A percentile compares a stretch with the other conserved stretches of the same genome.
Evolutionary conservation across 1,284 basidiomycete species (phyloP).

Genomic region (Irpex lacteus): DNA sequence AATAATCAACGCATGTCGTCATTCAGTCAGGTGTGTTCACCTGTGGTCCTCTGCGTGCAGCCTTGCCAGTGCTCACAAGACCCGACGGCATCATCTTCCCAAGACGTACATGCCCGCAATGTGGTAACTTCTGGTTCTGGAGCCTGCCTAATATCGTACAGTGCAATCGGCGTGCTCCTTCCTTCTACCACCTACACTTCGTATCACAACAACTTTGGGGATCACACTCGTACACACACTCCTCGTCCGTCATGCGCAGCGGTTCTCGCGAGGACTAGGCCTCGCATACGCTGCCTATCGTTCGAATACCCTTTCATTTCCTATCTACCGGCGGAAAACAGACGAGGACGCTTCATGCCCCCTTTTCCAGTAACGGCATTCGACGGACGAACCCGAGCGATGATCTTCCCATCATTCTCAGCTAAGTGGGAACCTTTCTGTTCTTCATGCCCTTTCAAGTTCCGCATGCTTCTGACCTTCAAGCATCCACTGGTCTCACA

Average conservation of each 20-base stretch:
- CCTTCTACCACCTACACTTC: background rate
- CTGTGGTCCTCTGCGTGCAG: background rate
- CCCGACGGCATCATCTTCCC: background rate
- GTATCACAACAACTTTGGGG: background rate
- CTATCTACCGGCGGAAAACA: background rate
- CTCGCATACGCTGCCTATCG: background rate
- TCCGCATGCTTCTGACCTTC: background rate
- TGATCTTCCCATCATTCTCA: constrained; percentile 1
- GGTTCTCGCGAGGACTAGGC: background rate
- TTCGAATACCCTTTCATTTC: too few relatives aligned
- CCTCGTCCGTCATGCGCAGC: background rate
- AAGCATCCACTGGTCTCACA: background rate
- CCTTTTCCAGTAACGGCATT: constrained; percentile 2
- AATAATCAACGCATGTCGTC: background rate
- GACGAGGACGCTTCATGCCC: background rate
- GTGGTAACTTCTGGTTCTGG: background rate
- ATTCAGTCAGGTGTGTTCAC: background rate
- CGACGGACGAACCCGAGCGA: background rate
- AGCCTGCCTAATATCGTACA: background rate
- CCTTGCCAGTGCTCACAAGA: background rate
- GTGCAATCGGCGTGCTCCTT: background rate
- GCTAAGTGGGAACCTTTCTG: background rate
- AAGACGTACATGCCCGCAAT: background rate
- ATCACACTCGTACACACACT: background rate
- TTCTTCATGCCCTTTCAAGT: background rate